Evolutionary conservation across 306 rosid genomes (phyloP), one percentile per base, ranked within the genome.

Genomic region (Elaeagnus macrophylla): DNA sequence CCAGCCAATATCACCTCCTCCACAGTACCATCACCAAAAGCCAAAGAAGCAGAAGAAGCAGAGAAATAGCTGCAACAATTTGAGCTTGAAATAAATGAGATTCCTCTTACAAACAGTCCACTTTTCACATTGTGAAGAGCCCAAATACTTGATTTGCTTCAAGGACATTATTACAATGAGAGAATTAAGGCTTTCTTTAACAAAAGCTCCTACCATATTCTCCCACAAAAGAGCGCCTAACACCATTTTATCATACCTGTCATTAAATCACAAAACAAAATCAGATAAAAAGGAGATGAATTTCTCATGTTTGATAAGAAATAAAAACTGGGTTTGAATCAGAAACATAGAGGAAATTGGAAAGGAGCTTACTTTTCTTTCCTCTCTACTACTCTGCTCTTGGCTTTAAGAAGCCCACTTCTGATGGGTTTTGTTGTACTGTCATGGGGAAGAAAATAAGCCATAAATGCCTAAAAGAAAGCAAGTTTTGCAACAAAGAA

Each of bases 1-100:
- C 76, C 71, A 76, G 94, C 94, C 94, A 84, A 81, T 82, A 85
- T 79, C 95, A 85, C 89, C 80, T 60, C 20, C 77, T 70, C 45
- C 65, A 77, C 1, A 25, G 32, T 43, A 69, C 53, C 72, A 73
- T 9, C 77, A 65, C 74, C 74, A 79, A 40, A 56, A 72, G 68
- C 39, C 61, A 59, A 58, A 68, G 67, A 59, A 59, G 70, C 13
- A 7, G 61, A 36, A 7, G 71, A 66, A 53, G 54, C 59, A 60
- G 58, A 64, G 43, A 59, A 52, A 64, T 51, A 57, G 39, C 50
- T 36, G 46, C 64, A 57, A 56, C 37, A 65, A 72, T 58, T 70
- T 66, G 52, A 61, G 53, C 62, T 70, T 57, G 63, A 44, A 66
- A 25, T 25, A 25, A 60, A 64, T 44, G 55, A 14, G 12, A 68